phyloP scores from a whole-genome alignment of 768 basidiomycete species.

The Kwoniella europaea region DNA sequence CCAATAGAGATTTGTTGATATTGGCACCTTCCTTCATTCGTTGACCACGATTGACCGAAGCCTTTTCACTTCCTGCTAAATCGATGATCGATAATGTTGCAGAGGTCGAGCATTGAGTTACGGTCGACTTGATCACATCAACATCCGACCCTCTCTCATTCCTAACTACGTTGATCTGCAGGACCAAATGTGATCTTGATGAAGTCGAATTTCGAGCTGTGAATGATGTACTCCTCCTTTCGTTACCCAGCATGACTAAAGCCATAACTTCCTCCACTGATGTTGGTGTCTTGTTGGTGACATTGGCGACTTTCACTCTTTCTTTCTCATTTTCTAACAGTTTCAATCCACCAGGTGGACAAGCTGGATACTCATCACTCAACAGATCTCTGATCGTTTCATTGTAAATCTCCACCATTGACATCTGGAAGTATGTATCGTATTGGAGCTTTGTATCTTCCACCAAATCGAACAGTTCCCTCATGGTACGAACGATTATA shows the following conservation, averaged over 20 bases:
- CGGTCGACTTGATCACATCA: constrained; percentile 76
- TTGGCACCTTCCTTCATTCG: constrained; percentile 98
- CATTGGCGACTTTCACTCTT: constrained; percentile 79
- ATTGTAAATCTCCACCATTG: constrained; percentile 98
- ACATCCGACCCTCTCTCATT: constrained; percentile 73
- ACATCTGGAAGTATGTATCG: constrained; percentile 85
- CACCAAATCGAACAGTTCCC: constrained; percentile 91
- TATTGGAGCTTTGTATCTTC: constrained; percentile 83
- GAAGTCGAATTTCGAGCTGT: constrained; percentile 97
- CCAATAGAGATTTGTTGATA: constrained; percentile 97
- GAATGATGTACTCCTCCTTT: constrained; percentile 84
- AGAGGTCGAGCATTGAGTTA: constrained; percentile 58
- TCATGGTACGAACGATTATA: constrained; percentile 95
- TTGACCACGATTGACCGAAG: constrained; percentile 97
- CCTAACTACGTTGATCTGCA: constrained; percentile 91
- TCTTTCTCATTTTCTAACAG: constrained; percentile 89
- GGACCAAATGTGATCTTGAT: constrained; percentile 95
- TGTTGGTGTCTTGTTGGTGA: constrained; percentile 78
- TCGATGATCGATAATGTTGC: constrained; percentile 97
- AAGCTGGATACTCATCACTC: constrained; percentile 65
- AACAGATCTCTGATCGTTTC: constrained; percentile 97
- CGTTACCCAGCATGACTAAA: constrained; percentile 87
- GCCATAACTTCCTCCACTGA: constrained; percentile 92
- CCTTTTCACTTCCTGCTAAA: constrained; percentile 94
- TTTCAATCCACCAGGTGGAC: constrained; percentile 83